phyloP scores from a whole-genome alignment of 208 protist genomes.

The Crithidia brevicula region DNA sequence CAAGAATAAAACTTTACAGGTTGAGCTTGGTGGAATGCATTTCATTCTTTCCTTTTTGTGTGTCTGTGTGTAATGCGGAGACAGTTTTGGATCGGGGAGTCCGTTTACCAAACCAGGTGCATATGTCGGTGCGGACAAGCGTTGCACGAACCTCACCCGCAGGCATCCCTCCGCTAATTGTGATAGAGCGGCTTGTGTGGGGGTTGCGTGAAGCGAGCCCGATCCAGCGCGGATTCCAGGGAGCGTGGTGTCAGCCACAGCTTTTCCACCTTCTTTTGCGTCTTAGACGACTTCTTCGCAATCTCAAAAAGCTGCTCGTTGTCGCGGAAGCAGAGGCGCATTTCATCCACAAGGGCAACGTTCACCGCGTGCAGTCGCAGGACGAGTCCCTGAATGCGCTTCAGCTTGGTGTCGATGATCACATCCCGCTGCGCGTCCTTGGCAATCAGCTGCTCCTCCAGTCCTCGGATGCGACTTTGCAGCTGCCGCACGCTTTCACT shows the following conservation, averaged over 20 bases:
- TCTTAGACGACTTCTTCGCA: conserved; percentile 51
- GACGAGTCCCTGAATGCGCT: conserved; percentile 83
- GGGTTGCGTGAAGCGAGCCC: conserved; percentile 44
- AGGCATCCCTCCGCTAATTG: conserved; percentile 40
- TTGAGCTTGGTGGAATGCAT: too few relatives aligned
- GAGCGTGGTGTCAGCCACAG: conserved; percentile 48
- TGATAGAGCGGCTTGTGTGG: conserved; percentile 70
- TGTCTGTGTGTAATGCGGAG: too few relatives aligned
- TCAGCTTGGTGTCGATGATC: conserved; percentile 86
- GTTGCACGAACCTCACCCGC: too few relatives aligned
- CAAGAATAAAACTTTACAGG: background rate
- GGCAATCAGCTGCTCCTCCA: conserved; percentile 51
- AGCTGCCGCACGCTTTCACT: conserved; percentile 21
- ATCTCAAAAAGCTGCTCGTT: conserved; percentile 68
- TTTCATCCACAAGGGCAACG: conserved; percentile 44
- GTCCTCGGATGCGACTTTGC: conserved; percentile 39
- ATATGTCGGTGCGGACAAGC: too few relatives aligned
- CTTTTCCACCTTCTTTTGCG: conserved; percentile 54
- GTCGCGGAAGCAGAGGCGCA: conserved; percentile 54
- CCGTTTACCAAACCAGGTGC: too few relatives aligned
- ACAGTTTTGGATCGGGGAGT: too few relatives aligned
- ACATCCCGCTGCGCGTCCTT: conserved; percentile 82
- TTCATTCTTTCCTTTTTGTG: too few relatives aligned
- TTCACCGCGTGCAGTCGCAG: conserved; percentile 69
- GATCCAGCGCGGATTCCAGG: conserved; percentile 50